Evolutionary conservation across 352 stramenopile genomes (phyloP).

Genomic region (Globisporangium cystogenes): DNA sequence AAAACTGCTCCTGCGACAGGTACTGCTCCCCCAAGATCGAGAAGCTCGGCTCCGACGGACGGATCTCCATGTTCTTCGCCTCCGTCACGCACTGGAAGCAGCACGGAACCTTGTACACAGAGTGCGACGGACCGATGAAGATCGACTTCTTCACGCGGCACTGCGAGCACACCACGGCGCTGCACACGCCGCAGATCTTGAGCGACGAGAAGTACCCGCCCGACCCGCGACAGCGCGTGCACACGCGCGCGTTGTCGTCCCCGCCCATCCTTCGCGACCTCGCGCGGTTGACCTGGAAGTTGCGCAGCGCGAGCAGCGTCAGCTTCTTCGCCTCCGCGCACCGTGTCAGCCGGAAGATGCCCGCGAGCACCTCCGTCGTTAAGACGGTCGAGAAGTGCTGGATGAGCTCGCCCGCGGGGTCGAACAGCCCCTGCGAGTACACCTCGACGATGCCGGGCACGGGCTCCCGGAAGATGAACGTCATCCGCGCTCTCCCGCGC

Average conservation of each 20-base stretch:
- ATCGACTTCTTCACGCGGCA: constrained; percentile 24
- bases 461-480: constrained; percentile 31
- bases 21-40: constrained; percentile 16
- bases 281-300: no score
- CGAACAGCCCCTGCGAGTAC: constrained; percentile 33
- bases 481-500: constrained; percentile 21
- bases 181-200: constrained; percentile 17
- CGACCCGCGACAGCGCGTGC: constrained; percentile 14
- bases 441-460: constrained; percentile 30
- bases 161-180: constrained; percentile 13
- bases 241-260: no score
- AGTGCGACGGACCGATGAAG: constrained; percentile 13
- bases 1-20: no score
- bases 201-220: constrained; percentile 6
- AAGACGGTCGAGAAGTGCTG: constrained; percentile 16
- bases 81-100: constrained; percentile 1
- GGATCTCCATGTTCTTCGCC: constrained; percentile 21
- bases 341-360: constrained; percentile 19
- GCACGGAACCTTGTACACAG: neutral
- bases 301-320: constrained; percentile 27
- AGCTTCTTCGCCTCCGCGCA: constrained; percentile 52
- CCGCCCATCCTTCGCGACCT: no score
- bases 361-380: constrained; percentile 15
- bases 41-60: constrained; percentile 17
- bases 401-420: constrained; percentile 31